These are phyloP conservation scores for Trametes meyenii DNA, from an alignment of 768 basidiomycete species.

Conservation along the genomic window DNA sequence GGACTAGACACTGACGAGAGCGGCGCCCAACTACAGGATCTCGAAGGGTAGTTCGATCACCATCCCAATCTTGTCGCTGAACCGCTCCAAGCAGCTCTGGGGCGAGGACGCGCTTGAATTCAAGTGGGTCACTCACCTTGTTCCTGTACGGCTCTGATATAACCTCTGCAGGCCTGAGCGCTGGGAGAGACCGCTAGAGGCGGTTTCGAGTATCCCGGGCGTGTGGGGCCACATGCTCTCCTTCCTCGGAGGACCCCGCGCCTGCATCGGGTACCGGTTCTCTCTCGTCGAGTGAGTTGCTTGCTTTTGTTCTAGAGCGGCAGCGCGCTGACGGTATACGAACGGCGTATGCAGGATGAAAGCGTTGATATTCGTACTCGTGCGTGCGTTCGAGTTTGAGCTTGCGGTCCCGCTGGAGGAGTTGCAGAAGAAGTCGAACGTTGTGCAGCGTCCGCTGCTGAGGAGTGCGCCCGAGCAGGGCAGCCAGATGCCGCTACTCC, in stretches of 20 bases:
- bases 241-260: conserved; percentile 67
- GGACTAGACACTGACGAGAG: conserved; percentile 39
- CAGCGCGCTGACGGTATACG: not conserved
- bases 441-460: conserved; percentile 32
- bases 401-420: conserved; percentile 31
- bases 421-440: conserved; percentile 22
- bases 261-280: conserved; percentile 71
- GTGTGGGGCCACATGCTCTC: conserved; percentile 62
- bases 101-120: conserved; percentile 65
- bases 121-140: conserved; percentile 37
- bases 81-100: conserved; percentile 58
- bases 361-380: conserved; percentile 36
- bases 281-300: conserved; percentile 56
- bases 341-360: conserved; percentile 31
- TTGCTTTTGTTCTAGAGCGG: conserved; percentile 20
- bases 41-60: conserved; percentile 36
- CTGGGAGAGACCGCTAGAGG: conserved; percentile 53
- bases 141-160: not conserved
- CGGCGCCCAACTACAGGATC: conserved; percentile 18
- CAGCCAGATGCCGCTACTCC: conserved; percentile 29
- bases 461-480: conserved; percentile 21
- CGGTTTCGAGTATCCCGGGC: conserved; percentile 52
- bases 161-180: conserved; percentile 55
- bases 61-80: conserved; percentile 58
- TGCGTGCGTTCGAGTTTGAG: conserved; percentile 37